Conservation (phyloP, 345 rosid species). For the Dipteronia sinensis region DNA sequence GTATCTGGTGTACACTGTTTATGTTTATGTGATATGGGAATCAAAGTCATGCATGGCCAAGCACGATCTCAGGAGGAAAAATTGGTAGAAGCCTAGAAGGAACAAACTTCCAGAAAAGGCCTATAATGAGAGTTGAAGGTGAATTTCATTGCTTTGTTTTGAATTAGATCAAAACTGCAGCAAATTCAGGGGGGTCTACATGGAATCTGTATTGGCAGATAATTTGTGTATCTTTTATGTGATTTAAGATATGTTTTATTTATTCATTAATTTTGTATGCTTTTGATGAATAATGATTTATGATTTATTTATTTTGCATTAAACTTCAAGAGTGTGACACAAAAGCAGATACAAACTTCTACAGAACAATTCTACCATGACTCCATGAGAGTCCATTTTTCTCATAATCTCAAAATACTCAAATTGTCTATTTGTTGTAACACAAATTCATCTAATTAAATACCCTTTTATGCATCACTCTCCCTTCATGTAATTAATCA, state of each 20-base stretch:
- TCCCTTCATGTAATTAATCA: neutral
- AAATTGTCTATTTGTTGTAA: neutral
- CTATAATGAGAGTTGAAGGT: neutral
- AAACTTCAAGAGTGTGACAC: neutral
- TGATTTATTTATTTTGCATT: neutral
- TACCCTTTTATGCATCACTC: too few species aligned
- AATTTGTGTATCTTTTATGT: constrained; percentile 8
- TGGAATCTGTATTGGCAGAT: constrained; percentile 13
- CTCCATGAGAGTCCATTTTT: neutral
- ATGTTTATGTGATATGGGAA: constrained; percentile 9
- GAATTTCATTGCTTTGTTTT: neutral
- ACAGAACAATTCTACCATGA: neutral
- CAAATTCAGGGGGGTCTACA: neutral
- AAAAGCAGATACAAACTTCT: neutral
- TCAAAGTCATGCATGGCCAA: neutral
- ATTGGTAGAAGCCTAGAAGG: neutral
- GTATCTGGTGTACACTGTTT: constrained; percentile 5
- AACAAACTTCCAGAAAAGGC: constrained; percentile 2
- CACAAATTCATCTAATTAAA: neutral
- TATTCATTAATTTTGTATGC: constrained; percentile 7
- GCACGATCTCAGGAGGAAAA: neutral
- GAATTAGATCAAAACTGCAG: neutral
- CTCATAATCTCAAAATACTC: neutral
- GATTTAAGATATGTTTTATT: neutral
- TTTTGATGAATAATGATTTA: neutral